Evolutionary conservation across 2,329 filamentous ascomycete genomes (phyloP).

Genomic region (Aspergillus calidoustus): DNA sequence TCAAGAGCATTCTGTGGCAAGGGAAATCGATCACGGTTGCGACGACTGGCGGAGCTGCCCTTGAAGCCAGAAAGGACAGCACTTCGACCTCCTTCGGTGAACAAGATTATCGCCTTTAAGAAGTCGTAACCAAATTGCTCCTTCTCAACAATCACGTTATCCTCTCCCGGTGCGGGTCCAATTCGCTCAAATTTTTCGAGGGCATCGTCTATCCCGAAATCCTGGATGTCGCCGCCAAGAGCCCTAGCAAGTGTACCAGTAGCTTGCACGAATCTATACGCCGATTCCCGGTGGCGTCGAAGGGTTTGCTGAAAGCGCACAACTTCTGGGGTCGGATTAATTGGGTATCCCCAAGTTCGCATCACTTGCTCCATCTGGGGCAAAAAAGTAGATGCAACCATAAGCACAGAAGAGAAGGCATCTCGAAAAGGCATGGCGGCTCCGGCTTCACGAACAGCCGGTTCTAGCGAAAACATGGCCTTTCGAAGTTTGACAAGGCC

Average conservation of each 20-base stretch:
- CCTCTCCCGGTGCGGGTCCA: conserved; percentile 51
- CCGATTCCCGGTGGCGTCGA: conserved; percentile 59
- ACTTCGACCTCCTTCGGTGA: conserved; percentile 63
- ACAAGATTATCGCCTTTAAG: conserved; percentile 65
- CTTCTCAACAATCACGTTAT: conserved; percentile 42
- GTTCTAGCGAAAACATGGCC: conserved; percentile 58
- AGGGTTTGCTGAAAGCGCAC: conserved; percentile 61
- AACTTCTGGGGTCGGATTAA: conserved; percentile 58
- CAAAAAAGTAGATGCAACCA: conserved; percentile 53
- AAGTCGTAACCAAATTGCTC: conserved; percentile 68
- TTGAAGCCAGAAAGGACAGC: conserved; percentile 63
- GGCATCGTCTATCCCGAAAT: conserved; percentile 44
- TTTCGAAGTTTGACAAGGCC: conserved; percentile 59
- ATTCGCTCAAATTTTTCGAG: conserved; percentile 56
- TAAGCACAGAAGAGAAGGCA: conserved; percentile 48
- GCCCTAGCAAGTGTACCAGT: conserved; percentile 61
- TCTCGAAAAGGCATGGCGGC: conserved; percentile 39
- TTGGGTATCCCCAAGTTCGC: conserved; percentile 62
- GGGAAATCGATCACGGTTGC: conserved; percentile 54
- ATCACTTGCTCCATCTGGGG: conserved; percentile 62
- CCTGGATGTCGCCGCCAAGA: conserved; percentile 59
- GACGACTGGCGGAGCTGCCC: conserved; percentile 45
- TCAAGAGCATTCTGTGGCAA: conserved; percentile 56
- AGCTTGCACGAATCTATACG: conserved; percentile 66
- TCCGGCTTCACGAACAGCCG: conserved; percentile 36